Conservation (phyloP, 2,329 filamentous ascomycete species). For the Zarea fungicola region DNA sequence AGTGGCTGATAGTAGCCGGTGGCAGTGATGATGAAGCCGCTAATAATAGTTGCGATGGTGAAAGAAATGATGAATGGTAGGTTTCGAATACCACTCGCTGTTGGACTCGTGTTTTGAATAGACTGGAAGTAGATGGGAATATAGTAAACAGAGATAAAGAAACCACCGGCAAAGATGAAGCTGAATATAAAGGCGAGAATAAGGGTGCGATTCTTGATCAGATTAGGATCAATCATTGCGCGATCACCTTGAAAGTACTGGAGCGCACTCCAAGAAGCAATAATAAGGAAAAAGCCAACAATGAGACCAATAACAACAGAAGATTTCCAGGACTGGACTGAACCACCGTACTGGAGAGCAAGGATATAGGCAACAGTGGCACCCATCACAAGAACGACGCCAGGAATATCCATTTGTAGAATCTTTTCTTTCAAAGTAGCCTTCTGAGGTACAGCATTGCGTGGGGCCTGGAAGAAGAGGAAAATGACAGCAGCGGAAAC, state of each 20-base stretch:
- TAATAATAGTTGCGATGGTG: constrained; percentile 35
- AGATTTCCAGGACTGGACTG: constrained; percentile 32
- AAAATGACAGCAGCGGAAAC: constrained; percentile 24
- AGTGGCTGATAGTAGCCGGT: constrained; percentile 39
- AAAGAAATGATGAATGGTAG: constrained; percentile 37
- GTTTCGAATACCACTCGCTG: constrained; percentile 32
- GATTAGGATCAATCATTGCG: constrained; percentile 31
- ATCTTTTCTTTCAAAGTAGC: constrained; percentile 33
- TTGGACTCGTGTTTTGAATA: constrained; percentile 30
- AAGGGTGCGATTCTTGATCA: constrained; percentile 30
- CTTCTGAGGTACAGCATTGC: constrained; percentile 26
- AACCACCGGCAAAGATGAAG: constrained; percentile 34
- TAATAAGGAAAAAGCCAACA: constrained; percentile 25
- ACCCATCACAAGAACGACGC: constrained; percentile 35
- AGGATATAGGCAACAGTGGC: constrained; percentile 35
- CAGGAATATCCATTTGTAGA: constrained; percentile 38
- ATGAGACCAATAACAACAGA: constrained; percentile 32
- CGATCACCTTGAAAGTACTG: constrained; percentile 35
- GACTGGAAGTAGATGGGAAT: constrained; percentile 35
- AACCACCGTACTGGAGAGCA: constrained; percentile 39
- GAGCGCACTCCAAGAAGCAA: constrained; percentile 26
- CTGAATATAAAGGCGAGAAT: constrained; percentile 27
- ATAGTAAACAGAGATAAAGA: constrained; percentile 35
- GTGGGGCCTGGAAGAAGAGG: constrained; percentile 33
- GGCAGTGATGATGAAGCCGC: constrained; percentile 33